Base-by-base conservation (phyloP, 768 basidiomycete genomes). In the Tulasnella sp. region DNA sequence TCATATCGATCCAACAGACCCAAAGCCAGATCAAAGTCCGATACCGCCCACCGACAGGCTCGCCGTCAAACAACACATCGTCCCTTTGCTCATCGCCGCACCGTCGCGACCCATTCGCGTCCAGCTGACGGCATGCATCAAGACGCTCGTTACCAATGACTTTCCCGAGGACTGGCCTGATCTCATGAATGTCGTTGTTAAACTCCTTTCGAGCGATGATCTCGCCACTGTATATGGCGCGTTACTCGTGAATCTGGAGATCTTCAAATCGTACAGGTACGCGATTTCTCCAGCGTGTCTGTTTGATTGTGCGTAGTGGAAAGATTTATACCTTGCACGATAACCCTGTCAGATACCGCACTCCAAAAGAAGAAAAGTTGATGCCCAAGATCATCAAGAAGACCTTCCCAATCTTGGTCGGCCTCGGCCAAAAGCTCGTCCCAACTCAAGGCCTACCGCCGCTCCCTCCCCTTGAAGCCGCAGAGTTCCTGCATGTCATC, bases 401-500 rank as follows among this genome's bases (percentile, higher is more conserved):
- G 49, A 74, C 88, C 46, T 86, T 92, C 71, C 89, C 87, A 1
- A 80, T 77, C 17, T 78, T 92, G 44, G 85, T 85, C 49, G 74
- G 73, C n/a, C 81, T 93, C 63, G 90, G 84, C 17, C 73, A 76
- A 0, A 76, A 81, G 63, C 80, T 92, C 73, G 72, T 89, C 49
- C 74, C 78, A 45, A 76, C 79, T 8, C 81, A 81, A 0, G 57
- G 48, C 56, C 64, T 43, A n/a, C 83, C 83, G 2, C 76, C 73
- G 34, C 73, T 74, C n/a, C 68, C 72, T 7, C 69, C 78, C 10
- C 80, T 83, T 49, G 89, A 91, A 60, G 84, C 86, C 53, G 89
- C 89, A 1, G 78, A 82, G 1, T 84, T 92, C 75, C 75, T 93
- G 29, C 90, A 92, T 66, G 77, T 90, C 53, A 86, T 93, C 60